phyloP scores from a whole-genome alignment of 345 rosid genomes.

The Eucalyptus sideroxylon region DNA sequence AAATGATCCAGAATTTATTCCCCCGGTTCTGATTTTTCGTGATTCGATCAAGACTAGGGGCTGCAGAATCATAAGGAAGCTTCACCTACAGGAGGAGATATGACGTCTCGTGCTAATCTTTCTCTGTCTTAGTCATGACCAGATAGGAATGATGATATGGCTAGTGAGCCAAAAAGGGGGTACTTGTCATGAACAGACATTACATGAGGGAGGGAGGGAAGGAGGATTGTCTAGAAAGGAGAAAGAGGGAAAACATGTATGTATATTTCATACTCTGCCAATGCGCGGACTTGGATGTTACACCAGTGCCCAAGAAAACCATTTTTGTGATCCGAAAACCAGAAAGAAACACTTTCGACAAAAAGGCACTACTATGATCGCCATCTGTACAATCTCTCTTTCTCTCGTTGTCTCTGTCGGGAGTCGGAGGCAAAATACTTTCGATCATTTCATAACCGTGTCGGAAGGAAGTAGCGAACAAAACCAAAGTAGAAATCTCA shows the following conservation, averaged over 20 bases:
- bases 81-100: neutral
- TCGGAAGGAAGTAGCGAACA: neutral
- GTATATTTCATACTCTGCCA: neutral
- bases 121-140: neutral
- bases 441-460: neutral
- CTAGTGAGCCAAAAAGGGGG: neutral
- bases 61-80: neutral
- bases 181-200: neutral
- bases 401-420: neutral
- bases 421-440: neutral
- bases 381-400: neutral
- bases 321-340: neutral
- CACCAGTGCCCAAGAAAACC: neutral
- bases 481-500: neutral
- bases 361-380: neutral
- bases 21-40: neutral
- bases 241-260: neutral
- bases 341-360: neutral
- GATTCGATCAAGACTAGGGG: neutral
- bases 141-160: neutral
- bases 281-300: neutral
- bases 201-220: neutral
- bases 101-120: neutral
- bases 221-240: neutral
- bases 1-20: neutral